Evolutionary conservation across 2,329 filamentous ascomycete species (phyloP), one percentile per base, ranked within the genome.

Genomic region (Metarhizium humberi): DNA sequence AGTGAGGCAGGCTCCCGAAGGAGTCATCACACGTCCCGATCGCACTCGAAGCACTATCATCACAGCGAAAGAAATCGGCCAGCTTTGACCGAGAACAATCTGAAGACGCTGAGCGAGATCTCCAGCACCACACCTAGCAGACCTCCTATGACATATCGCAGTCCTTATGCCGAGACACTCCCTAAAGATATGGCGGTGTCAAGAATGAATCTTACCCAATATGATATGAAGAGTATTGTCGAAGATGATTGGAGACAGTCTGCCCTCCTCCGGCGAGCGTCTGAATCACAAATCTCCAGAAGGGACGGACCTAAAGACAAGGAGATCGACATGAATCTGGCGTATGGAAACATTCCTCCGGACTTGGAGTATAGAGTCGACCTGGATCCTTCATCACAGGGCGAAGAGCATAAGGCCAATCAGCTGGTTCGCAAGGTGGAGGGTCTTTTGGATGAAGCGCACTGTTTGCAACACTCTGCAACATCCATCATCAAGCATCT

Each of bases 381-480:
- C 65, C 65, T 78, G 49, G 76, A 78, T 57, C 72, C 72, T 29
- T 66, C 59, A 42, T 71, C 74, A 13, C 82, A 85, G 56, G 75
- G 89, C 51, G 80, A 83, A 60, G 80, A 75, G 60, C 57, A 67
- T 43, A 65, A 75, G 52, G 75, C 74, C 0, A 69, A 75, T 56
- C 67, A 75, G 18, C 82, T 96, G 50, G 84, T 96, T 57, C 79
- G 76, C 57, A 85, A 83, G 61, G 85, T 95, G 49, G 90, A 95
- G 68, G 73, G 75, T 50, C 76, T 96, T 2, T 78, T 97, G 2
- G 84, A 92, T 60, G 92, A 97, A 71, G 90, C 89, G 18, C 85
- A 96, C 62, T 96, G 92, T 72, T 68, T 95, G 32, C 91, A 96
- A 59, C 85, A 95, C 69, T 88, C 87, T 1, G 92, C 89, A 5